Percentiles rank a stretch among this genome's conserved stretches.
Conservation (phyloP, 192 early-diverging fungal species). For the Dissophora ornata region DNA sequence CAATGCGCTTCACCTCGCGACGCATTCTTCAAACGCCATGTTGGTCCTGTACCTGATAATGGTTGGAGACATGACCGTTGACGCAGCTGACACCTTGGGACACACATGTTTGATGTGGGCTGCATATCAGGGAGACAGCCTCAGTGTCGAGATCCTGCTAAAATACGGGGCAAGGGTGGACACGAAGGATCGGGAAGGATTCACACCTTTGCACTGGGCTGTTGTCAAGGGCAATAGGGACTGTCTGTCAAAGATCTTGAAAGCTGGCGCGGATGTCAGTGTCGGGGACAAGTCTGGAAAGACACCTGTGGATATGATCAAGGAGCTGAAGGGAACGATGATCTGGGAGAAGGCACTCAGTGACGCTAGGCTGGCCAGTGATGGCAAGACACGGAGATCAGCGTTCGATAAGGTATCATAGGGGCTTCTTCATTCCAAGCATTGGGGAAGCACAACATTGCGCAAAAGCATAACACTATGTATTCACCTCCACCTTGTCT, state of each 20-base stretch:
- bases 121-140: conserved; percentile 85
- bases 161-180: conserved; percentile 76
- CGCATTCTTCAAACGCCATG: conserved; percentile 84
- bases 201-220: conserved; percentile 93
- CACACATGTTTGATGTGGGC: conserved; percentile 97
- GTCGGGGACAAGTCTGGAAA: conserved; percentile 81
- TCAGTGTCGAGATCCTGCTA: conserved; percentile 77
- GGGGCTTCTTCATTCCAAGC: not conserved
- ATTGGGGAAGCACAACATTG: too few relatives aligned
- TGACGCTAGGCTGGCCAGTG: conserved; percentile 46
- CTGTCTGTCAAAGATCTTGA: conserved; percentile 75
- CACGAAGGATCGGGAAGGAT: conserved; percentile 74
- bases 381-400: conserved; percentile 34
- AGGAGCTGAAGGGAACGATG: conserved; percentile 57
- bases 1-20: conserved; percentile 89
- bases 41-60: conserved; percentile 80
- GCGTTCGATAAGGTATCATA: conserved; percentile 54
- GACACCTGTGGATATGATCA: conserved; percentile 86
- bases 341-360: conserved; percentile 65
- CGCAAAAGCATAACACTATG: too few relatives aligned
- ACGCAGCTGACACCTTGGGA: conserved; percentile 78
- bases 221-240: conserved; percentile 70
- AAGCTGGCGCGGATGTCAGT: conserved; percentile 75
- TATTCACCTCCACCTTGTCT: too few relatives aligned
- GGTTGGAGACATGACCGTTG: conserved; percentile 75